Evolutionary conservation across 1,284 basidiomycete genomes (phyloP), one percentile per base, ranked within the genome.

Genomic region (Thelephora terrestris): DNA sequence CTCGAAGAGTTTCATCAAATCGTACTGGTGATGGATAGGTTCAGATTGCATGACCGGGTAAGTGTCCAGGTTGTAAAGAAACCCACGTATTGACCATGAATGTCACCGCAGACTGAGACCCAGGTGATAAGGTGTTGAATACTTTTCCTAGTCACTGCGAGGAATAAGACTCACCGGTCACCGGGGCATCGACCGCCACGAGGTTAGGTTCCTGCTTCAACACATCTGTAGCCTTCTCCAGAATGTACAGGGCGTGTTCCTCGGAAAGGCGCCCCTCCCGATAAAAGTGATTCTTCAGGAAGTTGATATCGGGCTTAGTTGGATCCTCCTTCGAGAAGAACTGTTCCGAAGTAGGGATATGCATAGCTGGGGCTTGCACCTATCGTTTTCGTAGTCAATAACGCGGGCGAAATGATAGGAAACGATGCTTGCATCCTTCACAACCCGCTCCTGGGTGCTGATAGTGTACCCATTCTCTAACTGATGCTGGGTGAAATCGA

Each of bases 261-360:
- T 96, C 91, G 23, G 83, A 91, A 58, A 96, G 61, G 45, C 91
- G 73, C 0, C 95, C 95, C 66, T 98, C 95, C 48, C 94, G 83
- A 66, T 98, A 98, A 63, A 99, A 97, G 69, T 99, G 95, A 61
- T 98, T 98, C 75, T 99, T 99, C 54, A 99, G 75, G 68, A 95
- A 99, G 29, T 91, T 92, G 59, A 98, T 78, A 67, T 98, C 90
- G n/a, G 91, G 92, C 64, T 93, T 94, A 34, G 82, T 75, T 44
- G 78, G 79, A 68, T 93, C 88, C 56, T 81, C 79, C 54, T 80
- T 78, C 51, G 85, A 85, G 70, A 84, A 95, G 76, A 98, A 97
- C 66, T 99, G 91, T 53, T 89, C 90, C 59, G 91, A 83, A 3
- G 92, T 93, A 0, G 95, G 95, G 49, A 85, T 78, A 55, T 75